Evolutionary conservation across 257 asterid genomes (phyloP), one percentile per base, ranked within the genome.

Genomic region (Solanum lycopersicoides): DNA sequence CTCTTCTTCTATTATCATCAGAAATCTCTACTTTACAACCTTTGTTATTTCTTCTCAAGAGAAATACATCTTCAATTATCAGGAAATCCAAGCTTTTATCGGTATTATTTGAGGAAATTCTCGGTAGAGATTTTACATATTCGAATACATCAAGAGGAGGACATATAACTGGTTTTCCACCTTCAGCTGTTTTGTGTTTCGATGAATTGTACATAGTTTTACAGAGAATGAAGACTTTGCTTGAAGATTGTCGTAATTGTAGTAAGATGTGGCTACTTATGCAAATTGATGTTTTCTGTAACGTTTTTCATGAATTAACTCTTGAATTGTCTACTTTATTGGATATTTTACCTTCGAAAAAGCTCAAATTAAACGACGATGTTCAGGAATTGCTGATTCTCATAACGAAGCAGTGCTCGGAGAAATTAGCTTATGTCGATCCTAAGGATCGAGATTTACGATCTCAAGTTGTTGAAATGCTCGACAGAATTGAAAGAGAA

Each of bases 241-340:
- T 97, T 0, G 97, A 97, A 44, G 97, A 95, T 69, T 95, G 95
- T 65, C 86, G 89, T 47, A 82, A 69, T 83, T 91, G 92, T 34
- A 95, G 99, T 90, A 94, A 83, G 90, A 91, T 94, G 91, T 97
- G 99, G 98, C 93, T 95, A 66, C 91, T 97, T 50, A 90, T 93
- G 91, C 99, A 94, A 88, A 88, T 83, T 42, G 93, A 94, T 37
- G 88, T 90, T 3, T 77, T 92, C 44, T 91, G 92, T 9, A 93
- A 89, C 66, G 88, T 92, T 28, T 94, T 94, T 66, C 95, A 92
- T 84, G 96, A 95, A 45, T 82, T 97, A 88, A 89, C 90, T 21
- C 87, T 89, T 6, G 98, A 97, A 73, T 89, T 97, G 12, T 93
- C 95, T 9, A 97, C 95, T 89, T 92, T 97, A 79, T 84, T 95